These are phyloP conservation scores for Galerina sulciceps DNA, from an alignment of 768 basidiomycete species.

Conservation along the genomic window DNA sequence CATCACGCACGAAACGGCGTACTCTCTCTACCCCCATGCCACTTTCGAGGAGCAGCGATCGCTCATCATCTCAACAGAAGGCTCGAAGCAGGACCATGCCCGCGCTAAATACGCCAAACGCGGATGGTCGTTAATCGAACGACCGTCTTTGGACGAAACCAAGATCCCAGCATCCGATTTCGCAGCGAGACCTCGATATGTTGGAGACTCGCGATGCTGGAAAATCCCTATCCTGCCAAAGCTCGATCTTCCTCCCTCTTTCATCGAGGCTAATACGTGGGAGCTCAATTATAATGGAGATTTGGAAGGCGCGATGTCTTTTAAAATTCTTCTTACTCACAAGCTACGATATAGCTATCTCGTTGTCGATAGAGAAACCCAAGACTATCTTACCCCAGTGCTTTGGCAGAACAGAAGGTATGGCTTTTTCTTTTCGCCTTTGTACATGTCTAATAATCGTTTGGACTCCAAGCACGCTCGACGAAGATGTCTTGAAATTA, in stretches of 20 bases:
- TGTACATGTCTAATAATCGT: background rate
- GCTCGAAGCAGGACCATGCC: conserved; percentile 2
- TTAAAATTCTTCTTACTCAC: background rate
- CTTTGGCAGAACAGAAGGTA: background rate
- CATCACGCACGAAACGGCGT: conserved; percentile 43
- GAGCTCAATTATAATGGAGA: background rate
- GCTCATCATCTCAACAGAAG: background rate
- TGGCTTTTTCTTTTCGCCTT: background rate
- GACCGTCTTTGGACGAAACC: conserved; percentile 2
- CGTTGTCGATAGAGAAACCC: background rate
- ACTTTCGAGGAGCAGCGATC: conserved; percentile 35
- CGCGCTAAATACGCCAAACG: conserved; percentile 38
- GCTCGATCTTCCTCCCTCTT: background rate
- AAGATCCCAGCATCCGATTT: conserved; percentile 22
- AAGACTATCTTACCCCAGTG: background rate
- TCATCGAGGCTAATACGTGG: conserved; percentile 11
- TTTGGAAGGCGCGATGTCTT: background rate
- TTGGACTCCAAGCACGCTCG: no score
- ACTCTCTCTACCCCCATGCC: conserved; percentile 42
- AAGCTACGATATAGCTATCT: conserved; percentile 8
- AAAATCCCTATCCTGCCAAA: conserved; percentile 26
- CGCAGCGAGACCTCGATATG: conserved; percentile 25
- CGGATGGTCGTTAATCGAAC: conserved; percentile 34
- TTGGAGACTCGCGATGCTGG: conserved; percentile 36
- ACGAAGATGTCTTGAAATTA: no score